Evolutionary conservation across 164 flowering plant genomes (phyloP), one percentile per base, ranked within the genome.

Genomic region (Berberis vulgaris): DNA sequence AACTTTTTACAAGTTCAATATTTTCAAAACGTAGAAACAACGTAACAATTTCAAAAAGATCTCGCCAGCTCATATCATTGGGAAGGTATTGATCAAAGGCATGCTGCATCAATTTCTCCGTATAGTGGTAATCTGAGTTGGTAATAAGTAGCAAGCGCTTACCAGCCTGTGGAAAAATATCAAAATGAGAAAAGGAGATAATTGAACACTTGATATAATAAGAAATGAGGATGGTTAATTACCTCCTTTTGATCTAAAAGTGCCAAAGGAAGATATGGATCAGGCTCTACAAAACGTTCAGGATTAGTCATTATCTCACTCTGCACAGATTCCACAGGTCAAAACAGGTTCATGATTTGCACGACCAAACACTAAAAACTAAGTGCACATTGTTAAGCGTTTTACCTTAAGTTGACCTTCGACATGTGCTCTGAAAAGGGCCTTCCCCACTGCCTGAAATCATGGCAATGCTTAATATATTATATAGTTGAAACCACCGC

Each of bases 221-320:
- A 39, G 42, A 4, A 54, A 52, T 52, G 26, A 26, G 26, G 26
- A 26, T 26, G 26, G 38, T 40, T 5, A 47, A 52, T 38, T 80
- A 90, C 98, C 97, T 93, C 98, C 74, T 93, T 93, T 72, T 93
- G 98, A 74, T 93, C 98, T 74, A 93, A 73, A 67, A 93, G 90
- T 65, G 96, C 85, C 73, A 93, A 74, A 71, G 98, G 97, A 67
- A 93, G 77, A 67, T 88, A 90, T 6, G 94, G 98, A 80, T 93
- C 98, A 74, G 97, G 98, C 73, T 86, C 93, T 13, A 93, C 96
- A 83, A 88, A 93, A 9, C 83, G 80, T 72, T 88, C 97, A 62
- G 98, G 97, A 65, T 82, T 86, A 63, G 96, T 85, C 96, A 93
- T 90, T 63, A 93, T 93, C 77, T 93, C 98, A 78, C 86, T 88